Evolutionary conservation across 1,139 yeast species (phyloP).

Genomic region (Candida tetrigidarum): DNA sequence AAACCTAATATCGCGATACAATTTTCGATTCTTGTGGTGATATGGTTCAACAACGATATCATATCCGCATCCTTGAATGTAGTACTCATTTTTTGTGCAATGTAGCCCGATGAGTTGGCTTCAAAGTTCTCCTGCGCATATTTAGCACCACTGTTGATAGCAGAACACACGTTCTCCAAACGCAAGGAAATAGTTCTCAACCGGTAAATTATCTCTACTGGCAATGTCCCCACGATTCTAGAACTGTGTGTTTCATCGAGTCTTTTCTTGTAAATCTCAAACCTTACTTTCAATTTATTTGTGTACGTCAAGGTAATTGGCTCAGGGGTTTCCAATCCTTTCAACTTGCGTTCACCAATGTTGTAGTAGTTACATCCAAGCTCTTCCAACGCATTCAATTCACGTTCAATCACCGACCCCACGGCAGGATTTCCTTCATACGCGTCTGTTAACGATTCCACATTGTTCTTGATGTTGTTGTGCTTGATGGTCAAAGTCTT

Average conservation of each 20-base stretch:
- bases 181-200: slow-evolving; percentile 52
- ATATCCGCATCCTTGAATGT: slow-evolving; percentile 39
- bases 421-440: slow-evolving; percentile 63
- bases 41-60: slow-evolving; percentile 59
- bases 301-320: slow-evolving; percentile 82
- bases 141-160: slow-evolving; percentile 31
- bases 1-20: slow-evolving; percentile 43
- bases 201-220: slow-evolving; percentile 49
- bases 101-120: slow-evolving; percentile 27
- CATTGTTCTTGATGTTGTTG: slow-evolving; percentile 45
- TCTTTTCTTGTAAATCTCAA: slow-evolving; percentile 44
- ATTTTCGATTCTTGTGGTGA: slow-evolving; percentile 67
- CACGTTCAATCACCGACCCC: slow-evolving; percentile 69
- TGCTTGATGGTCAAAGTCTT: slow-evolving; percentile 60
- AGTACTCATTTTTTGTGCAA: slow-evolving; percentile 25
- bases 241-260: slow-evolving; percentile 23
- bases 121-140: slow-evolving; percentile 32
- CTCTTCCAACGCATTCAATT: slow-evolving; percentile 65
- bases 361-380: slow-evolving; percentile 73
- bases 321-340: slow-evolving; percentile 96
- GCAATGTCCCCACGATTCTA: slow-evolving; percentile 42
- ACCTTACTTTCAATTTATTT: slow-evolving; percentile 60
- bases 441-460: slow-evolving; percentile 51
- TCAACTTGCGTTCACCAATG: slow-evolving; percentile 86
- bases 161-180: slow-evolving; percentile 53